Conservation (phyloP, 1,284 basidiomycete species). For the Singerocomus inundabilis region DNA sequence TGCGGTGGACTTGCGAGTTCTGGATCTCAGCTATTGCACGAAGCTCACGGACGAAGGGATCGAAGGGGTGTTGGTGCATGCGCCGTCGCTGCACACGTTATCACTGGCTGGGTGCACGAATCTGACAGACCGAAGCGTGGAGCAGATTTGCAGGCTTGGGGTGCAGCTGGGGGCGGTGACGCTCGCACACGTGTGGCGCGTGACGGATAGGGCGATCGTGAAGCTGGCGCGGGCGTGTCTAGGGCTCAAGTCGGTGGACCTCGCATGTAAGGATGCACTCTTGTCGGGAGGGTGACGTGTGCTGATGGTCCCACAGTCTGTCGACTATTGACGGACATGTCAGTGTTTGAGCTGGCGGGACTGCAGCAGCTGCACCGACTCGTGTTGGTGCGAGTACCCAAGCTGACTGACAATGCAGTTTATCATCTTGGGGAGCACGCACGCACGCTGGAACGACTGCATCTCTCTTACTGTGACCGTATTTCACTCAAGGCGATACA, state of each 20-base stretch:
- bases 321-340: slow-evolving; percentile 79
- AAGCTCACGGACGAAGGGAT: slow-evolving; percentile 77
- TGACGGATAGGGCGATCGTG: slow-evolving; percentile 82
- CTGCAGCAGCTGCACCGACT: slow-evolving; percentile 76
- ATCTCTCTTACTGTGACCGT: slow-evolving; percentile 86
- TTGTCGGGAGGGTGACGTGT: slow-evolving; percentile 5
- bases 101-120: slow-evolving; percentile 80
- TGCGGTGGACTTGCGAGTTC: slow-evolving; percentile 69
- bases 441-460: slow-evolving; percentile 74
- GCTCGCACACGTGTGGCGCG: slow-evolving; percentile 73
- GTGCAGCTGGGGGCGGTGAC: slow-evolving; percentile 80
- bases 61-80: slow-evolving; percentile 76
- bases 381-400: slow-evolving; percentile 74
- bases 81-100: slow-evolving; percentile 77
- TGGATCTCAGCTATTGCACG: slow-evolving; percentile 76
- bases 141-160: slow-evolving; percentile 71
- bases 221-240: slow-evolving; percentile 71
- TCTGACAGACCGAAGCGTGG: slow-evolving; percentile 74
- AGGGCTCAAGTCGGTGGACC: slow-evolving; percentile 78
- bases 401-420: slow-evolving; percentile 63
- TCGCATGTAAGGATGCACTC: slow-evolving; percentile 66
- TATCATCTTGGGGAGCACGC: slow-evolving; percentile 68
- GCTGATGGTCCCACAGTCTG: slow-evolving; percentile 54
- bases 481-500: slow-evolving; percentile 80
- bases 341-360: slow-evolving; percentile 77